These are phyloP conservation scores for Leccinum pachyderme DNA, from an alignment of 1,284 basidiomycete genomes.

Conservation along the genomic window DNA sequence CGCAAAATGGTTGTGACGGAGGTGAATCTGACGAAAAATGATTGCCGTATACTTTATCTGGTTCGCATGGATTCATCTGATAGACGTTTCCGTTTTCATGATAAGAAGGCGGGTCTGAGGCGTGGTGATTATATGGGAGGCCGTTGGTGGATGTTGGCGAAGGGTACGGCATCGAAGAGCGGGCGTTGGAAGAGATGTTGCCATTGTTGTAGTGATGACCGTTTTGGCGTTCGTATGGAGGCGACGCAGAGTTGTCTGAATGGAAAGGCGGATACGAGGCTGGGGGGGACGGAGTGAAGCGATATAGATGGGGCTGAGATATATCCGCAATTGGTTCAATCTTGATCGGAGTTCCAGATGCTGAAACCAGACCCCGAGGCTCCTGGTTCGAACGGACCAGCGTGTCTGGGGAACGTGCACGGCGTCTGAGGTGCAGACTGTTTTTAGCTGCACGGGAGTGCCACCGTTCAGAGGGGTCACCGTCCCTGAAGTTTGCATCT, in stretches of 20 bases:
- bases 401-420: conserved; percentile 40
- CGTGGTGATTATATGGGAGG: conserved; percentile 34
- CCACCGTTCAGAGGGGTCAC: conserved; percentile 78
- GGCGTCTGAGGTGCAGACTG: conserved; percentile 41
- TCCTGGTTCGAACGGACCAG: conserved; percentile 36
- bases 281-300: conserved; percentile 57
- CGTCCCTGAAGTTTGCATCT: conserved; percentile 70
- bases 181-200: conserved; percentile 29
- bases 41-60: conserved; percentile 42
- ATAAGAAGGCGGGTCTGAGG: conserved; percentile 41
- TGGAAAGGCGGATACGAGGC: conserved; percentile 40
- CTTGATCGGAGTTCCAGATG: conserved; percentile 57
- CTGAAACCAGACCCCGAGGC: conserved; percentile 36
- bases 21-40: conserved; percentile 41
- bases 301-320: conserved; percentile 51
- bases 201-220: conserved; percentile 35
- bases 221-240: conserved; percentile 36
- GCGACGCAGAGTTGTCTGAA: conserved; percentile 34
- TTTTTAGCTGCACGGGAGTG: conserved; percentile 78
- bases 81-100: conserved; percentile 47
- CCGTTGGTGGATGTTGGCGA: conserved; percentile 36
- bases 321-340: conserved; percentile 50
- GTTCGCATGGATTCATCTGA: conserved; percentile 44
- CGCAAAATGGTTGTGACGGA: conserved; percentile 46
- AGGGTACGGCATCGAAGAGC: conserved; percentile 34